Percentiles rank a stretch among this genome's conserved stretches.
Conservation (phyloP, 2,329 filamentous ascomycete species). For the Trichothecium roseum region DNA sequence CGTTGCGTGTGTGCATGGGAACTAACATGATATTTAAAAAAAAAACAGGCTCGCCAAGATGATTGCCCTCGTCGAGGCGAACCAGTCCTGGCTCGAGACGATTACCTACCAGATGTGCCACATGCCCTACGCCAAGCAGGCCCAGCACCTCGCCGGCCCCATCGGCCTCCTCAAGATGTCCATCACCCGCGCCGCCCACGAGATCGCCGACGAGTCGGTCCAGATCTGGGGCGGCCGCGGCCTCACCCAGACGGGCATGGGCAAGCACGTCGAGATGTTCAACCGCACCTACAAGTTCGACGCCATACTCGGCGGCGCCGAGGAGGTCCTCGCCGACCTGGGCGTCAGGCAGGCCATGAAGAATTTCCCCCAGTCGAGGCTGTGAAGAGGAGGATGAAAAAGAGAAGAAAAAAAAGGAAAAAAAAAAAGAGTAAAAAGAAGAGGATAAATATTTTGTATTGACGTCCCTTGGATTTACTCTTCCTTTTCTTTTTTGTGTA, state of each 20-base stretch:
- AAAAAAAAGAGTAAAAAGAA: no score
- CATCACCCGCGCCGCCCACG: conserved; percentile 65
- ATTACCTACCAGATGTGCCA: conserved; percentile 83
- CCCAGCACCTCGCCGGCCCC: conserved; percentile 65
- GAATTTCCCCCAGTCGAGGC: conserved; percentile 73
- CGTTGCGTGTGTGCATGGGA: not conserved
- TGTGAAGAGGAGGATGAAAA: conserved; percentile 40
- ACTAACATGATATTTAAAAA: not conserved
- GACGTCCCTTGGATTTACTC: not conserved
- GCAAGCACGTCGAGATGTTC: conserved; percentile 73
- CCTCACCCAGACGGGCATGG: conserved; percentile 75
- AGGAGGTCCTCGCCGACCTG: conserved; percentile 73
- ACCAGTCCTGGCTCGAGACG: conserved; percentile 76
- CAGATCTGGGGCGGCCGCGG: conserved; percentile 81
- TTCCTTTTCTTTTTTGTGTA: not conserved
- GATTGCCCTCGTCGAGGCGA: conserved; percentile 73
- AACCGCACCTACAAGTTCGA: conserved; percentile 77
- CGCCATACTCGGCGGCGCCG: conserved; percentile 67
- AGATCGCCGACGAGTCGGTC: conserved; percentile 73
- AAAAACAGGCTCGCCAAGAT: conserved; percentile 63
- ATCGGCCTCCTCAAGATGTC: conserved; percentile 77
- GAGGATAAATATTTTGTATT: no score
- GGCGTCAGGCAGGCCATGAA: conserved; percentile 78
- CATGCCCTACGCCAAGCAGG: conserved; percentile 70
- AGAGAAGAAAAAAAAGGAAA: no score